These are phyloP conservation scores for Lepidium aucheri DNA, from an alignment of 345 rosid species.

Conservation along the genomic window DNA sequence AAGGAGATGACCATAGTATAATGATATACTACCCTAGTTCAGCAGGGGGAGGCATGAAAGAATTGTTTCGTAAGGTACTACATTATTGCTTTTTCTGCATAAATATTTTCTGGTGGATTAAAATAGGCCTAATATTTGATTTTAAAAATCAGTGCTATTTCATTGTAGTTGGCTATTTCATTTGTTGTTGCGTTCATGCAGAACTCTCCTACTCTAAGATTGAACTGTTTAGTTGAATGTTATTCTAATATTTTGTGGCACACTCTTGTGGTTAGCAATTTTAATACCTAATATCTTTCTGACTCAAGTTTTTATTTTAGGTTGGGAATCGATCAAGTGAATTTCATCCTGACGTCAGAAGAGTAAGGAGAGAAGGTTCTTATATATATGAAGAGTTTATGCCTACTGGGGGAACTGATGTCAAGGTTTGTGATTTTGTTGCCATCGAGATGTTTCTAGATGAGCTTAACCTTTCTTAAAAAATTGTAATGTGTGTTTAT, in stretches of 20 bases:
- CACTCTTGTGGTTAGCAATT: neutral
- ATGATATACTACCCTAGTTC: slow-evolving; percentile 99
- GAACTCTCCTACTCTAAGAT: neutral
- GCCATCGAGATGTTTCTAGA: neutral
- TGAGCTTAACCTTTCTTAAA: neutral
- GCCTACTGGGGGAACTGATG: slow-evolving; percentile 99
- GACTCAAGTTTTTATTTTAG: slow-evolving; percentile 29
- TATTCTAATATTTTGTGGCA: neutral
- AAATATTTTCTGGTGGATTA: neutral
- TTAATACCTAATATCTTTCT: neutral
- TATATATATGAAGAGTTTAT: slow-evolving; percentile 97
- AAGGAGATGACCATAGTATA: slow-evolving; percentile 96
- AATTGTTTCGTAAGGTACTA: slow-evolving; percentile 88
- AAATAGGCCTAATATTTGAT: neutral
- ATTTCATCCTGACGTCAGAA: slow-evolving; percentile 96
- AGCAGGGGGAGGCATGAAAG: slow-evolving; percentile 99
- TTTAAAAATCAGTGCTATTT: neutral
- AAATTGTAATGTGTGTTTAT: neutral
- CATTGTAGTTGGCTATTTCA: neutral
- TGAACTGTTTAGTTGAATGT: neutral
- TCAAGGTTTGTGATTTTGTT: slow-evolving; percentile 53
- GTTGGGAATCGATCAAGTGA: slow-evolving; percentile 98
- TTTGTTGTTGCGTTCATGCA: neutral
- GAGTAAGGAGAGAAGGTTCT: slow-evolving; percentile 98
- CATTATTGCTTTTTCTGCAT: neutral